Conservation (phyloP, 768 basidiomycete species). For the Royoungia palumana region DNA sequence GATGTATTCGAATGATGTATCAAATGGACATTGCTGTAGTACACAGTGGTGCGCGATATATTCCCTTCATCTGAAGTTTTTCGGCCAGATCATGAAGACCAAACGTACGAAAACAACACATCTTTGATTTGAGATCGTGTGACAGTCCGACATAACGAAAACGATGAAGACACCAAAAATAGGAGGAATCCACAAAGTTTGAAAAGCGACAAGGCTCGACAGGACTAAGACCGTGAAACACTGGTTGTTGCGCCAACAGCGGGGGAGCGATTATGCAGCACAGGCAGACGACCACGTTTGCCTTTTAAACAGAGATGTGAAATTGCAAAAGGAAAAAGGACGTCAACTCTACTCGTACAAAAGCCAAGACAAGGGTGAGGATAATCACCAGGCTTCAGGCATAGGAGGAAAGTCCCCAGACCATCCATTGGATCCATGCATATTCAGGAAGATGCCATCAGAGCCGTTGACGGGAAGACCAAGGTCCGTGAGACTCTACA, state of each 20-base stretch:
- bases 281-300: conserved; percentile 13
- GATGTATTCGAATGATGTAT: too few relatives aligned
- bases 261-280: conserved; percentile 14
- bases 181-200: background rate
- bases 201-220: background rate
- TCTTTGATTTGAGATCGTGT: background rate
- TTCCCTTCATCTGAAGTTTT: conserved; percentile 2
- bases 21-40: too few relatives aligned
- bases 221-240: background rate
- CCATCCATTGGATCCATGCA: conserved; percentile 71
- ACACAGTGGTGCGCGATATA: too few relatives aligned
- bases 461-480: conserved; percentile 90
- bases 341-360: conserved; percentile 26
- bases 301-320: conserved; percentile 18
- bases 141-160: background rate
- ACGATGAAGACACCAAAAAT: background rate
- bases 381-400: conserved; percentile 79
- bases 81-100: background rate
- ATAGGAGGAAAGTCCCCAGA: conserved; percentile 68
- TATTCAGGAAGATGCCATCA: conserved; percentile 84
- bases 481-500: conserved; percentile 81
- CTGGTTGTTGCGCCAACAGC: background rate
- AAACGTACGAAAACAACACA: background rate
- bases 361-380: conserved; percentile 7
- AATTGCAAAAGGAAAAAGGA: conserved; percentile 16